phyloP scores from a whole-genome alignment of 805 yeast genomes.

The Lipomyces kockii region DNA sequence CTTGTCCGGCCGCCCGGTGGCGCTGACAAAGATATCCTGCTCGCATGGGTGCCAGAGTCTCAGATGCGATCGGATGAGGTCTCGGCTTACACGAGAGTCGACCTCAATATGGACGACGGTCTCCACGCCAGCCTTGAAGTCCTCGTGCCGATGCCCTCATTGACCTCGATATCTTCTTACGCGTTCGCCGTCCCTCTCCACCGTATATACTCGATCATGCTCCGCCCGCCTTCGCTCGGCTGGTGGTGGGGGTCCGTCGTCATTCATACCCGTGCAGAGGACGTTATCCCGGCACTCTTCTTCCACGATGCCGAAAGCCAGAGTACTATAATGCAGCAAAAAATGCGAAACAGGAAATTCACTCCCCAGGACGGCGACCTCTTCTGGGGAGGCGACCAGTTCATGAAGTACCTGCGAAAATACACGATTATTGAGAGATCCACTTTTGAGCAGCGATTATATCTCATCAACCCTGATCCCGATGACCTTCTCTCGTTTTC shows the following conservation, averaged over 20 bases:
- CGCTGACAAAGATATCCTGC: conserved; percentile 56
- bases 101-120: conserved; percentile 47
- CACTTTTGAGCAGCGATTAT: conserved; percentile 70
- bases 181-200: conserved; percentile 68
- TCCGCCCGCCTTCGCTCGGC: conserved; percentile 80
- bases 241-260: conserved; percentile 92
- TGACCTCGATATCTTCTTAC: conserved; percentile 60
- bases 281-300: conserved; percentile 79
- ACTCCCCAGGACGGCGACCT: conserved; percentile 57
- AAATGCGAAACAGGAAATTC: conserved; percentile 63
- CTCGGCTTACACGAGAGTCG: conserved; percentile 56
- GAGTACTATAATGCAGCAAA: conserved; percentile 68
- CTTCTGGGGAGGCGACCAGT: conserved; percentile 92
- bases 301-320: conserved; percentile 90
- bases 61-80: conserved; percentile 53
- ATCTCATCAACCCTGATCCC: conserved; percentile 76
- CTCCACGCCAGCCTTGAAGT: conserved; percentile 36
- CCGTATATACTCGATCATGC: conserved; percentile 75
- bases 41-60: conserved; percentile 69
- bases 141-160: conserved; percentile 58
- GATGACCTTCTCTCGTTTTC: conserved; percentile 65
- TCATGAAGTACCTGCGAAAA: conserved; percentile 59
- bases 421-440: conserved; percentile 70
- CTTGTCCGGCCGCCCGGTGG: conserved; percentile 60
- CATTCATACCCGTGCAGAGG: conserved; percentile 64